Evolutionary conservation across 2,329 filamentous ascomycete species (phyloP), one percentile per base, ranked within the genome.

Genomic region (Cladosporium sp.): DNA sequence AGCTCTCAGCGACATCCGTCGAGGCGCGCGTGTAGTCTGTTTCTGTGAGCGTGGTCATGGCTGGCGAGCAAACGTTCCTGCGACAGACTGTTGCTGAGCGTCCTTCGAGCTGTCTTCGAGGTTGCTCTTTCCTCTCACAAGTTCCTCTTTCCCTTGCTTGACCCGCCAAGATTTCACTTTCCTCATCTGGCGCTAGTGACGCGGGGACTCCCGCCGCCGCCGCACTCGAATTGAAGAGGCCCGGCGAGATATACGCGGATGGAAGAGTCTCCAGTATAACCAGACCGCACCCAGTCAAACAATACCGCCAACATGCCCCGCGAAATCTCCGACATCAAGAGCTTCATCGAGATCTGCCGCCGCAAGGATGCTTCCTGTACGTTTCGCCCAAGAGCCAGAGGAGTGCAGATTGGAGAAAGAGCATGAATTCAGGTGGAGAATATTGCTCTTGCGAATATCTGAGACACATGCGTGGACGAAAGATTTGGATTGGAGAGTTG

Each of bases 291-390:
- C 31, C 62, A 59, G 55, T 60, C 55, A 65, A 33, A 59, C 62
- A 65, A 66, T 61, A 67, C 44, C 64, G 67, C 84, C 91, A 96
- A 85, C 84, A 99, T 99, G 95, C 94, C 95, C 89, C 88, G 89
- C 80, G 93, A 98, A 91, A 91, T 97, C 83, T 91, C 89, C 81
- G 95, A 98, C 82, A 98, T 98, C 89, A 98, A 99, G 81, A 82
- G 97, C 88, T 99, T 99, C 92, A 96, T 99, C 84, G 95, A 98
- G 91, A 97, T 99, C 89, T 97, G 92, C 90, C 91, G 94, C 85
- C 91, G 95, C 83, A 96, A 97, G 88, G 96, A 99, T 89, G 95
- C 95, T 82, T 96, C 91, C 81, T 97, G 95, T 99, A 91, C 79
- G 93, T 93, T 67, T 67, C 63, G 46, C 56, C 73, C 72, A 50